Evolutionary conservation across 208 protist species (phyloP), one percentile per base, ranked within the genome.

Genomic region (Trypanosoma grayi): DNA sequence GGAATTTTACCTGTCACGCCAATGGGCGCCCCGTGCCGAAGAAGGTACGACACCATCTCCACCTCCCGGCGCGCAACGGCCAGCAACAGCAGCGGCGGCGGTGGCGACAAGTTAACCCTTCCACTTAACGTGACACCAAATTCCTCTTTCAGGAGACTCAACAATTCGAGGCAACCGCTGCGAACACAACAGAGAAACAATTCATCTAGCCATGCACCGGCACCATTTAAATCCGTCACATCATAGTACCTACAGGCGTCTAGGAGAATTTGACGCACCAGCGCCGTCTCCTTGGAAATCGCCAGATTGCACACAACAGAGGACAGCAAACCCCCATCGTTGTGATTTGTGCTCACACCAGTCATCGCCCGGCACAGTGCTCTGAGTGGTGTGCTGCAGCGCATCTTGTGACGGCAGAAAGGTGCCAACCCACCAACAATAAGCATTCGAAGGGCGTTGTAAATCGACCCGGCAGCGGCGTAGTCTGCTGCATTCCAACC

Each of bases 401-500:
- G 66, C 6, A 68, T 45, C n/a, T 64, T 64, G 31, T 89, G 79
- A 6, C 69, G 70, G 24, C 57, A 25, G 20, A 66, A 56, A 5
- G 82, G 85, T 0, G 56, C 30, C 7, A 87, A 53, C 8, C 79
- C 85, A 28, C 53, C 28, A 14, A 79, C 77, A 20, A 78, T 50
- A 18, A 88, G 67, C 46, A 83, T 61, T 31, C 64, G 41, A 25
- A 87, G 46, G 37, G 79, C 56, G 13, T 73, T 45, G n/a, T 60
- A 40, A 4, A 34, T 41, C 16, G 63, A 44, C 40, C 40, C 31
- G 14, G 34, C 47, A 46, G 55, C 47, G 13, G 60, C 87, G 61
- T 90, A 90, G 64, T 93, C 87, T 28, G 64, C 75, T 8, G 82
- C 73, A n/a, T 72, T 90, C 72, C 76, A 87, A 46, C 83, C 87